A percentile compares a stretch with the other conserved stretches of the same genome.
phyloP scores from a whole-genome alignment of 108 stramenopile genomes.

The Chaetoceros tenuissimus region DNA sequence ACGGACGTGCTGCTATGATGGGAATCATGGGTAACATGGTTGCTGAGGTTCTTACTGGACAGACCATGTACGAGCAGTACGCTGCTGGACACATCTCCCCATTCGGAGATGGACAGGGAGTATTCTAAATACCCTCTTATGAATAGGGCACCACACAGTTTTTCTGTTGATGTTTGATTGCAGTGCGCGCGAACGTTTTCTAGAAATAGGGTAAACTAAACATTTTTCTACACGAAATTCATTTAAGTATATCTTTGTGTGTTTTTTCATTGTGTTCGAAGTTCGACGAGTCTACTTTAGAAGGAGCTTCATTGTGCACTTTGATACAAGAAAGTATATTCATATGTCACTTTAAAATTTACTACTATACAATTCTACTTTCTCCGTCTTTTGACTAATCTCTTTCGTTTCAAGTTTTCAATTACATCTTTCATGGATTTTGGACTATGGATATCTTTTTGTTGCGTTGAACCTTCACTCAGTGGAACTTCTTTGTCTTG shows the following conservation, averaged over 20 bases:
- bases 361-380: too few species aligned
- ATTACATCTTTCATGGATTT: neutral
- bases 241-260: neutral
- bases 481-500: neutral
- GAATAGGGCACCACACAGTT: neutral
- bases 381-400: neutral
- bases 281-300: neutral
- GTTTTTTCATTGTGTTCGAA: neutral
- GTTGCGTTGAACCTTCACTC: neutral
- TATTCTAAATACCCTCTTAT: constrained; percentile 11
- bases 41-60: constrained; percentile 27
- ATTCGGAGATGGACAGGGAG: constrained; percentile 25
- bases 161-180: neutral
- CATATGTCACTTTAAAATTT: too few species aligned
- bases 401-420: neutral
- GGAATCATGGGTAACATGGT: constrained; percentile 85
- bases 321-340: neutral
- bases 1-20: constrained; percentile 89
- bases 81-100: constrained; percentile 26
- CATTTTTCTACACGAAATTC: neutral
- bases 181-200: neutral
- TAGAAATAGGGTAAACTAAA: neutral
- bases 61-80: constrained; percentile 43
- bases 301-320: neutral
- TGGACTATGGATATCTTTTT: neutral